Percentiles rank a stretch among this genome's conserved stretches.
Evolutionary conservation across 805 yeast species (phyloP).

Genomic region (Barnettozyma pratensis): DNA sequence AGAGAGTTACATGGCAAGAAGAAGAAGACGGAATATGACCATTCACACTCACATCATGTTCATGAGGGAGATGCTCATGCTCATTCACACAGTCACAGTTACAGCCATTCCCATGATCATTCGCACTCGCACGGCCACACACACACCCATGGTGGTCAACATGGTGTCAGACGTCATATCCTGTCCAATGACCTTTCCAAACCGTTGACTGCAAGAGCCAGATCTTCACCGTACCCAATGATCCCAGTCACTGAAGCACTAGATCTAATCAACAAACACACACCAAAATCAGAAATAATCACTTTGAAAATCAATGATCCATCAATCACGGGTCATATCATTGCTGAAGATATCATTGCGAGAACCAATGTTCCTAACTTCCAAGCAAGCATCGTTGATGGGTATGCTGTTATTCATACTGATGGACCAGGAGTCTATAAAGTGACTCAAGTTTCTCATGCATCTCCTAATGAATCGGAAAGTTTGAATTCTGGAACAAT

Average conservation of each 20-base stretch:
- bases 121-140: slow-evolving; percentile 14
- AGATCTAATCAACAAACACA: slow-evolving; percentile 26
- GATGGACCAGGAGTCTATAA: slow-evolving; percentile 43
- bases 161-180: slow-evolving; percentile 33
- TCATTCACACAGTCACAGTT: slow-evolving; percentile 13
- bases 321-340: slow-evolving; percentile 32
- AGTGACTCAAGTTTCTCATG: slow-evolving; percentile 38
- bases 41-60: not conserved
- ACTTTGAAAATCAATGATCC: slow-evolving; percentile 26
- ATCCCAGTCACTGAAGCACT: slow-evolving; percentile 38
- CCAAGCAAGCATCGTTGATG: slow-evolving; percentile 53
- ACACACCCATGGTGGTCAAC: slow-evolving; percentile 8
- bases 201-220: slow-evolving; percentile 37
- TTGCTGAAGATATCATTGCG: slow-evolving; percentile 39
- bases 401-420: slow-evolving; percentile 42
- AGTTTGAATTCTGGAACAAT: slow-evolving; percentile 30
- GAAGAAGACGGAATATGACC: slow-evolving; percentile 9
- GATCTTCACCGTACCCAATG: slow-evolving; percentile 47
- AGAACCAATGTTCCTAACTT: slow-evolving; percentile 40
- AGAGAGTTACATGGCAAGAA: slow-evolving; percentile 33
- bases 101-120: slow-evolving; percentile 6
- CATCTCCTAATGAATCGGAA: slow-evolving; percentile 26
- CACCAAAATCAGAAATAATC: slow-evolving; percentile 27
- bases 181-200: slow-evolving; percentile 30
- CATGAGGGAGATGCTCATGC: not conserved